Evolutionary conservation across 192 early-diverging fungal species (phyloP).

Genomic region (Phlyctochytrium planicorne): DNA sequence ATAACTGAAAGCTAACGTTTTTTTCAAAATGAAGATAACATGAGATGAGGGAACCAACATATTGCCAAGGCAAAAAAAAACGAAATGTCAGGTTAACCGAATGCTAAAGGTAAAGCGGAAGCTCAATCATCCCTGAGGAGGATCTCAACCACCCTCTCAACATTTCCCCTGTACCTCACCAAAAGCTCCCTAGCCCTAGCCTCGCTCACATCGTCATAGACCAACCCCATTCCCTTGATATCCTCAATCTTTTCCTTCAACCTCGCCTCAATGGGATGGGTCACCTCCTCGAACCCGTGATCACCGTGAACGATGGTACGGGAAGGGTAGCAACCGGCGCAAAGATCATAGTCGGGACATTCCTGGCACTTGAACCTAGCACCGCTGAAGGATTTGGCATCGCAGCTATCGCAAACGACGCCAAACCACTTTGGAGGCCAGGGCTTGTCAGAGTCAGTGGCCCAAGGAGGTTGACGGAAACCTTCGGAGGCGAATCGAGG

Average conservation of each 20-base stretch:
- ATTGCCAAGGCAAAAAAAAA: too few species aligned
- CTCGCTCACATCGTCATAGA: conserved; percentile 1
- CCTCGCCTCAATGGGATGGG: conserved; percentile 9
- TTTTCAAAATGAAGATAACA: too few species aligned
- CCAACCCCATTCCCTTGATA: conserved; percentile 23
- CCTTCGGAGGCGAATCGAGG: neutral
- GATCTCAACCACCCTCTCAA: conserved; percentile 37
- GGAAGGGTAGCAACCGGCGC: conserved; percentile 10
- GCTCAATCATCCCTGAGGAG: conserved; percentile 17
- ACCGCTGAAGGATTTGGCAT: conserved; percentile 14
- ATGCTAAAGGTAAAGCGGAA: too few species aligned
- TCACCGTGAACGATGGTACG: conserved; percentile 16
- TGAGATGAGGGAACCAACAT: neutral
- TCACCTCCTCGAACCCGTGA: conserved; percentile 20
- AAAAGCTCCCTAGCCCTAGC: conserved; percentile 20
- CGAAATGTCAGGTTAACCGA: too few species aligned
- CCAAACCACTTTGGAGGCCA: conserved; percentile 17
- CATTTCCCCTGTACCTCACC: conserved; percentile 21
- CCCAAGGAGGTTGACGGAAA: neutral
- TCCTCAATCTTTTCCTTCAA: conserved; percentile 11
- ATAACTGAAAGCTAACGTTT: neutral
- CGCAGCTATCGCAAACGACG: conserved; percentile 31
- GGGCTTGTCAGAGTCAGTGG: conserved; percentile 1
- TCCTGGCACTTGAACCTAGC: conserved; percentile 20
- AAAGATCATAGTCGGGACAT: conserved; percentile 33